Base-by-base conservation (phyloP, 495 filamentous ascomycete genomes). In the Penicillium odoratum region DNA sequence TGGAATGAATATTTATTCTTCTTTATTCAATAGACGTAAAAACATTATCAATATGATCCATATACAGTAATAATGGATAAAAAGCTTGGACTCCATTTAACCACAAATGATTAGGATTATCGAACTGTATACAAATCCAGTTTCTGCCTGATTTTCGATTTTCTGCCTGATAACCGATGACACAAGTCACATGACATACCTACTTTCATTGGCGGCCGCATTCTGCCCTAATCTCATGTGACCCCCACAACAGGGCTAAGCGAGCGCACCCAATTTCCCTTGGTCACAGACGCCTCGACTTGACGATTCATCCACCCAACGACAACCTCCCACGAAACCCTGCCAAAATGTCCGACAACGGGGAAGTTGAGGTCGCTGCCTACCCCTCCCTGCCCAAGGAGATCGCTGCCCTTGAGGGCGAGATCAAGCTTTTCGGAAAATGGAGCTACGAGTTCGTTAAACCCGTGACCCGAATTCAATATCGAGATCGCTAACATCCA, bases 401-500 rank as follows among this genome's bases (percentile, higher is more conserved):
- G 60, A 91, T 96, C 68, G 80, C 83, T 63, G 82, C 86, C 61
- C 91, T 97, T 80, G 86, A 94, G 81, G 94, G 93, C 73, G 88
- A 81, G 81, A 83, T 95, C 74, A 97, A 96, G 88, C 89, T 99
- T 62, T 99, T 99, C 89, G 96, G 88, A 82, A 90, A 90, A 72
- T 92, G 88, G 86, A 92, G 85, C 79, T 99, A 98, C 81, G 95
- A 97, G 77, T 31, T 18, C 40, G 28, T 18, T 42, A 45, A 18
- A 28, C n/a, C 52, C 25, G 11, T 30, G 28, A 45, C 4, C 28
- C 15, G 8, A 46, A 26, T 36, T 51, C 42, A 43, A 46, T 48
- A 30, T 31, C 9, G 5, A 16, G 21, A 21, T 55, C 53, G 13
- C 53, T 44, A 56, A 48, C 13, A 56, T 34, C 2, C 30, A 40